These are phyloP conservation scores for Uronychia setigera DNA, from an alignment of 73 alveolate genomes.

Conservation along the genomic window DNA sequence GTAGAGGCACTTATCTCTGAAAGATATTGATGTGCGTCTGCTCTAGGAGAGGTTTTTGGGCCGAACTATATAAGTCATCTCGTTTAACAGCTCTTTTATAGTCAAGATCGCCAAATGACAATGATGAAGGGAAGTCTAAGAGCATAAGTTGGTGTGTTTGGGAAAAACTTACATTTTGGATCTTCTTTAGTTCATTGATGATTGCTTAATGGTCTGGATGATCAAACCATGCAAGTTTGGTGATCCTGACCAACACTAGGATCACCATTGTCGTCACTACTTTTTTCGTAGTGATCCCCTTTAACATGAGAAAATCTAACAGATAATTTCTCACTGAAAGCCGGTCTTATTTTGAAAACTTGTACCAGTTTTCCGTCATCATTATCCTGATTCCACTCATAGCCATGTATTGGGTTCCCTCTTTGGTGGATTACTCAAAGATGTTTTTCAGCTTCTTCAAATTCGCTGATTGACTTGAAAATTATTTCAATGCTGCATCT, in stretches of 20 bases:
- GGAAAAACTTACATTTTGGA: neutral
- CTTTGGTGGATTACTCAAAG: too few relatives aligned
- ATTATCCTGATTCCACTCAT: neutral
- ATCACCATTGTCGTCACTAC: slow-evolving; percentile 24
- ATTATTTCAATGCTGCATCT: too few relatives aligned
- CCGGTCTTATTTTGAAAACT: neutral
- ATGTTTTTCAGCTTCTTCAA: too few relatives aligned
- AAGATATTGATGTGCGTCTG: slow-evolving; percentile 40
- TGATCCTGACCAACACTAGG: slow-evolving; percentile 33
- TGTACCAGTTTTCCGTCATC: neutral
- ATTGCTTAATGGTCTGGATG: slow-evolving; percentile 36
- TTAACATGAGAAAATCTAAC: neutral
- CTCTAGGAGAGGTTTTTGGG: slow-evolving; percentile 39
- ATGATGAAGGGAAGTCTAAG: neutral
- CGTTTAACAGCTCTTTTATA: slow-evolving; percentile 32
- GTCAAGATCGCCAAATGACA: slow-evolving; percentile 22
- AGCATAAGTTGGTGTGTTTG: neutral
- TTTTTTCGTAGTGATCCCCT: neutral
- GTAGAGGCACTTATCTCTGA: slow-evolving; percentile 47
- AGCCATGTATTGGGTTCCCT: too few relatives aligned
- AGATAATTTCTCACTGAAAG: neutral
- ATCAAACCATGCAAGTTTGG: slow-evolving; percentile 52
- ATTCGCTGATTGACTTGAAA: too few relatives aligned
- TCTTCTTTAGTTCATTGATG: neutral
- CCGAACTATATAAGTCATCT: slow-evolving; percentile 46